Base-by-base conservation (phyloP, 78 protist genomes). In the Mastigamoeba balamuthi region DNA sequence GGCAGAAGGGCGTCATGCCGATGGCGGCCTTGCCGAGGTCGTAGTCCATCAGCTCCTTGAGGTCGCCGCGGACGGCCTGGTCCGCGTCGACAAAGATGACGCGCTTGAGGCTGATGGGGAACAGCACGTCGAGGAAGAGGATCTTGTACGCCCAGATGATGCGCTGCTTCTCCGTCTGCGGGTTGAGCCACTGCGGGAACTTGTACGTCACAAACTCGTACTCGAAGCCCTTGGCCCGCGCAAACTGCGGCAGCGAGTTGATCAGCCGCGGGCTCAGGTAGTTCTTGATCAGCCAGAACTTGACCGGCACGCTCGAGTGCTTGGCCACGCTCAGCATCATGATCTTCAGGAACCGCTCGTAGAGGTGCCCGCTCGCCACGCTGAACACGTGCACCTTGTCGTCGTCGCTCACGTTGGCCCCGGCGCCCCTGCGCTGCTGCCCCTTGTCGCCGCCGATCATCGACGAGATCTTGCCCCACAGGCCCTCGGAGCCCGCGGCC, bases 131-230 rank as follows among this genome's bases (percentile, higher is more conserved):
- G n/a, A 96, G 77, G 81, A 97, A 96, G 9, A 97, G 83, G 40
- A 97, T 88, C 91, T 97, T 96, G 39, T 77, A 93, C 39, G 86
- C 98, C 99, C 99, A 97, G 72, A 97, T 96, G 66, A 93, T 77
- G 30, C 99, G 87, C 75, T 88, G 92, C 81, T 95, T 96, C 66
- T 91, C 92, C 9, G 95, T 79, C 83, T 95, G 99, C 71, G 64
- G 48, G 53, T 72, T 76, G 28, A 97, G 80, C 96, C 95, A 97
- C 40, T 37, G 7, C 39, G 99, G 99, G 99, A 99, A 97, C 75
- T 92, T 74, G 90, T 97, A 97, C 28, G 88, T 88, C 27, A 97
- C 95, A 27, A 97, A 67, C 42, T 83, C 95, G 69, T 75, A 82
- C 29, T 87, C 90, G 81, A 96, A 96, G 27, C 88, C 91, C 10